A percentile compares a stretch with the other conserved stretches of the same genome.
These are phyloP conservation scores for Ustilago lituana DNA, from an alignment of 1,284 basidiomycete genomes.

Conservation along the genomic window DNA sequence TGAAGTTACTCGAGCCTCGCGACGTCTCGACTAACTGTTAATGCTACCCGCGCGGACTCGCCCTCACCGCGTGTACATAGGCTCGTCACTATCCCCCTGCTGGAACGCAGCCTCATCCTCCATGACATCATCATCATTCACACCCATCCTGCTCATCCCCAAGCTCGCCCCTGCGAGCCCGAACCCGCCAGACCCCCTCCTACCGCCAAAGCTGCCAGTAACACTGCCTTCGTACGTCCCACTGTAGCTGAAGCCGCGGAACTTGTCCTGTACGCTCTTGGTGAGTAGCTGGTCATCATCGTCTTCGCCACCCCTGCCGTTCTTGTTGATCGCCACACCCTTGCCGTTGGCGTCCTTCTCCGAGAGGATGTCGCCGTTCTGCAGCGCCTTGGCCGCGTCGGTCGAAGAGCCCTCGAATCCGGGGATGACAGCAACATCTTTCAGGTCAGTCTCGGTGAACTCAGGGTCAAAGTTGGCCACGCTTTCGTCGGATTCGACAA, in stretches of 20 bases:
- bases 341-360: conserved; percentile 31
- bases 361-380: conserved; percentile 28
- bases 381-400: conserved; percentile 30
- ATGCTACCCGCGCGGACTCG: not conserved
- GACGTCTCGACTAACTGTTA: not conserved
- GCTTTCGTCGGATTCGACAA: conserved; percentile 97
- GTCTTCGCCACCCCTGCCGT: conserved; percentile 24
- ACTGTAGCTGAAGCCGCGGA: conserved; percentile 65
- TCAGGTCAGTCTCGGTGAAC: conserved; percentile 87
- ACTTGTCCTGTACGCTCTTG: conserved; percentile 65
- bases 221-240: conserved; percentile 62
- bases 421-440: conserved; percentile 60
- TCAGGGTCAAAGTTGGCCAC: conserved; percentile 98
- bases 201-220: conserved; percentile 54
- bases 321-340: conserved; percentile 46
- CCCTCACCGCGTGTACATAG: conserved; percentile 21
- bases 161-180: conserved; percentile 53
- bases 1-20: too few relatives aligned
- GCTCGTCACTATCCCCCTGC: conserved; percentile 27
- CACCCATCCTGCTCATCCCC: conserved; percentile 58
- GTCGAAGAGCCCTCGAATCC: conserved; percentile 50
- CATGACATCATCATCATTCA: conserved; percentile 44
- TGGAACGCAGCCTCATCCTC: conserved; percentile 27
- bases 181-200: conserved; percentile 40
- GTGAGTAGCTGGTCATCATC: conserved; percentile 55